Conservation (phyloP, 805 yeast genomes). For the Pichia occidentalis region DNA sequence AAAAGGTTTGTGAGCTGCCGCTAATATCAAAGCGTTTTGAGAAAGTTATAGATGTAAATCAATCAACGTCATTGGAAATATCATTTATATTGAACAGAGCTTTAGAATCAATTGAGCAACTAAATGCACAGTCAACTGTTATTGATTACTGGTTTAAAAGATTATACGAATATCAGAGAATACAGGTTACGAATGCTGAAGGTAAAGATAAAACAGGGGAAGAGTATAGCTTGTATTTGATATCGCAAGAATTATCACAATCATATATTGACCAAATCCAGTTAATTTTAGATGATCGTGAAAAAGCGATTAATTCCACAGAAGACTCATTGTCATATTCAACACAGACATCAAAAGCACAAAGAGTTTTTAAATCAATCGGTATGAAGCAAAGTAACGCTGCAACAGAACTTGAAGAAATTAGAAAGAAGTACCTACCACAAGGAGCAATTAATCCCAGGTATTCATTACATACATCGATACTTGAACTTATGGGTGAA, state of each 20-base stretch:
- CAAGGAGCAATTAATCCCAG: constrained; percentile 31
- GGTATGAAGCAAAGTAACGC: neutral
- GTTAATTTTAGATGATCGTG: constrained; percentile 40
- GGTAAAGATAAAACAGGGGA: constrained; percentile 45
- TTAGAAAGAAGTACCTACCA: constrained; percentile 27
- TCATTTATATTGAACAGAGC: constrained; percentile 27
- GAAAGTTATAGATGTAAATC: constrained; percentile 2
- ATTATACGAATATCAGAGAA: constrained; percentile 36
- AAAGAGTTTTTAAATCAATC: neutral
- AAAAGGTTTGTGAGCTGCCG: constrained; percentile 5
- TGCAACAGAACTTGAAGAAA: constrained; percentile 12
- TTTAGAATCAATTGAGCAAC: constrained; percentile 22
- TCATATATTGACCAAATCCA: constrained; percentile 51
- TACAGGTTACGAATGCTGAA: constrained; percentile 34
- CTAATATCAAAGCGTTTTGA: constrained; percentile 9
- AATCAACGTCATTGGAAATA: constrained; percentile 14
- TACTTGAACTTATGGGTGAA: constrained; percentile 21
- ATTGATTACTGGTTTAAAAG: constrained; percentile 48
- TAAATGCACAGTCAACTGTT: constrained; percentile 46
- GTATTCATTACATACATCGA: constrained; percentile 20
- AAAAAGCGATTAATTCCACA: constrained; percentile 27
- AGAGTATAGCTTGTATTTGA: constrained; percentile 70
- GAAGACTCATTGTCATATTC: constrained; percentile 14
- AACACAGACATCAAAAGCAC: constrained; percentile 1
- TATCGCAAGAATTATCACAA: constrained; percentile 66